Base-by-base conservation (phyloP, 225 moss, liverwort and hornwort species). In the Climacium dendroides region DNA sequence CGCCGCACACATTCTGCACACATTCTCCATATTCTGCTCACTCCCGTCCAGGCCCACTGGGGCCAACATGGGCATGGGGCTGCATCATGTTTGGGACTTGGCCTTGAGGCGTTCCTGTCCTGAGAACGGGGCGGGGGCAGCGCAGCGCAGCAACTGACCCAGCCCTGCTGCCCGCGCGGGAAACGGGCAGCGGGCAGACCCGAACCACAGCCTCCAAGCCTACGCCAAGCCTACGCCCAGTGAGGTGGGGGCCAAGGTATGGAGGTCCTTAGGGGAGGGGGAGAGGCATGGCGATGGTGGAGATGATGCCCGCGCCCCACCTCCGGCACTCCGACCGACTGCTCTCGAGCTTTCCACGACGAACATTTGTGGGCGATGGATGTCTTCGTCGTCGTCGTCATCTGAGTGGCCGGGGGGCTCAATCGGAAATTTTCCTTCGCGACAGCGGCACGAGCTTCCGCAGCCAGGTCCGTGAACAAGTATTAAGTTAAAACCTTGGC, bases 1-100 rank as follows among this genome's bases (percentile, higher is more conserved):
- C 78, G 84, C 67, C 74, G 80, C 86, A 83, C 83, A 86, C 90
- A 86, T 88, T 88, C 79, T 79, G 83, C 88, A 72, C 85, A 88
- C 88, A 90, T 90, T 83, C 88, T 80, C 89, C 86, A 34, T 53
- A 74, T 60, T 87, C 75, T 62, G 67, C 86, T 86, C 83, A 53
- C 75, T 75, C 22, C n/a, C n/a, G n/a, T n/a, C n/a, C 65, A 61
- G 74, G 80, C 83, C 91, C 67, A 79, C 87, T 80, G 71, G 48
- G 32, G 63, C 9, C 48, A 10, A n/a, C n/a, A n/a, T n/a, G 35
- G 62, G 59, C 81, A 72, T 60, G 72, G 90, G 80, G 84, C 28
- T 74, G 83, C 50, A 61, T 25, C 70, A 71, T 61, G 8, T 74
- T 74, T 87, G 61, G 65, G 45, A n/a, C n/a, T n/a, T n/a, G n/a